phyloP scores from a whole-genome alignment of 2,329 filamentous ascomycete genomes.

The Alternaria burnsii region DNA sequence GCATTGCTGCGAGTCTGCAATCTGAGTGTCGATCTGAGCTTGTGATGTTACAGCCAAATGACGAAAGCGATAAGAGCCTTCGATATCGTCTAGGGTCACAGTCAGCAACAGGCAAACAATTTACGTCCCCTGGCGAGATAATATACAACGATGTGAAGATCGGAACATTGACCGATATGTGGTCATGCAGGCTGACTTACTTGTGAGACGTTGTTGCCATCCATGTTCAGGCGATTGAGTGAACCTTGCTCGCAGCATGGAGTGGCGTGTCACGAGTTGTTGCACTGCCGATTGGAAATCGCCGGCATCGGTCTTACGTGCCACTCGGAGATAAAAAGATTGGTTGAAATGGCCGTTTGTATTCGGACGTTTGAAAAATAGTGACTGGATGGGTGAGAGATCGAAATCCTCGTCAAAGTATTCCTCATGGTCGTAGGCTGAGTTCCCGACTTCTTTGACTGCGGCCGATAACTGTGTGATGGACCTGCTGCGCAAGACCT shows the following conservation, averaged over 20 bases:
- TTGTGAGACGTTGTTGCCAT: slow-evolving; percentile 47
- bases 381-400: slow-evolving; percentile 44
- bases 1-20: slow-evolving; percentile 40
- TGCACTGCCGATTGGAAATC: slow-evolving; percentile 38
- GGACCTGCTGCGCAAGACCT: slow-evolving; percentile 59
- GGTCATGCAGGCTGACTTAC: slow-evolving; percentile 15
- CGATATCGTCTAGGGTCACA: slow-evolving; percentile 26
- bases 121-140: background rate
- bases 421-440: slow-evolving; percentile 30
- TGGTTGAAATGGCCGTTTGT: slow-evolving; percentile 48
- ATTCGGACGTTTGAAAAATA: slow-evolving; percentile 45
- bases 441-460: slow-evolving; percentile 30
- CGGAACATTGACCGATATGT: background rate
- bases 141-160: background rate
- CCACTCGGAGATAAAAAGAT: slow-evolving; percentile 44
- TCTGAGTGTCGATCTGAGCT: slow-evolving; percentile 41
- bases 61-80: slow-evolving; percentile 41
- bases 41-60: slow-evolving; percentile 32
- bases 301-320: slow-evolving; percentile 30
- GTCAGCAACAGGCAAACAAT: slow-evolving; percentile 9
- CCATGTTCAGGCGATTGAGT: slow-evolving; percentile 28
- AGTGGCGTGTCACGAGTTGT: slow-evolving; percentile 40
- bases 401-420: slow-evolving; percentile 41
- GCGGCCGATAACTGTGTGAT: slow-evolving; percentile 46
- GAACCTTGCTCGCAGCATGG: slow-evolving; percentile 47